phyloP scores from a whole-genome alignment of 2,329 filamentous ascomycete genomes.

The Phaeosphaeria sp. region DNA sequence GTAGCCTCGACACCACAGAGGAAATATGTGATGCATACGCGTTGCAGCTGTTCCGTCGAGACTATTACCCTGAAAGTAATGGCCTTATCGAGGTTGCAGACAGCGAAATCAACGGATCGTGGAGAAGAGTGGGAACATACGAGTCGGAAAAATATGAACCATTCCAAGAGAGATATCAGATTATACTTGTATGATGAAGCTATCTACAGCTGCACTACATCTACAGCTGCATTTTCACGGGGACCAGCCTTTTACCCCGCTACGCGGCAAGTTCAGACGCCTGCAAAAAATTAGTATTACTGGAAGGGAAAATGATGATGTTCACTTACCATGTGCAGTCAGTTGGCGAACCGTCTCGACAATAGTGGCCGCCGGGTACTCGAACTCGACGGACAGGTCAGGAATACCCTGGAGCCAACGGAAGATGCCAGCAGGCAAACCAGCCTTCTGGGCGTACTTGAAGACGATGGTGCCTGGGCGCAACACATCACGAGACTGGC shows the following conservation, averaged over 20 bases:
- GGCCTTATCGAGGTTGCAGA: neutral
- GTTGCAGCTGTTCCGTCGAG: neutral
- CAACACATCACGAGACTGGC: neutral
- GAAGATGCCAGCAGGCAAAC: neutral
- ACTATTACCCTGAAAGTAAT: neutral
- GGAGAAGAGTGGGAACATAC: neutral
- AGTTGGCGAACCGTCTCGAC: neutral
- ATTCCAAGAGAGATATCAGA: neutral
- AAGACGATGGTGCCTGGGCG: neutral
- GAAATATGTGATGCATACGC: neutral
- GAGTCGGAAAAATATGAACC: neutral
- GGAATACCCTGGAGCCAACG: neutral
- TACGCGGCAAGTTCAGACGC: too few relatives aligned
- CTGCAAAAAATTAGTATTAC: neutral
- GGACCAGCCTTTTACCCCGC: too few relatives aligned
- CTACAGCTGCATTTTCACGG: neutral
- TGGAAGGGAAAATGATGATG: neutral
- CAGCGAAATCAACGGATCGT: neutral
- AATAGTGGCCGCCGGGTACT: neutral
- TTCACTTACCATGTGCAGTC: neutral
- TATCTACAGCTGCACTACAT: neutral
- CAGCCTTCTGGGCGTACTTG: neutral
- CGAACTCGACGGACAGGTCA: neutral
- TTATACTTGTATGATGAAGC: neutral
- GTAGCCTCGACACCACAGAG: neutral